Base-by-base conservation (phyloP, 2,329 filamentous ascomycete genomes). In the Aspergillus pseudotamarii region DNA sequence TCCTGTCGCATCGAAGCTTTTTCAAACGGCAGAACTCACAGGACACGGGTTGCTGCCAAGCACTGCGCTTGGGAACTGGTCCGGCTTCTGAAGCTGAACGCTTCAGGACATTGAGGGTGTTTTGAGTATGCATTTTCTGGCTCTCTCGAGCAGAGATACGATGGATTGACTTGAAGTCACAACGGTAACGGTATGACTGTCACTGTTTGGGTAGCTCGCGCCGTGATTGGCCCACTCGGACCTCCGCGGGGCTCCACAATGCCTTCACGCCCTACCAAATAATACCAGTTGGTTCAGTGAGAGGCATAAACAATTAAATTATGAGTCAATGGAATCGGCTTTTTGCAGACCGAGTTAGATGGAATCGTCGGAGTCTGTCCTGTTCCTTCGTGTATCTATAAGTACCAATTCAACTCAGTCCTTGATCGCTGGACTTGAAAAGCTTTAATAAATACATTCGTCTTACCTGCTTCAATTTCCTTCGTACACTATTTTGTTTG, bases 1-100 rank as follows among this genome's bases (percentile, higher is more conserved):
- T n/a, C 30, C 53, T 59, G 45, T 59, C 57, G 28, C 57, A 59
- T 16, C 57, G 57, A 46, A 59, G 12, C 57, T 59, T 59, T 36
- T 59, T 59, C 11, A 59, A 12, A n/a, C 57, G 57, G 45, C 57
- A 59, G 32, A 59, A 59, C 28, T 59, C 43, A 51, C 57, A 59
- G 32, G 57, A 59, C 57, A 46, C 57, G n/a, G 57, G 57, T 2
- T 53, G 57, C 34, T 59, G 57, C 57, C 57, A 59, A 23, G 57
- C 46, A 41, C 57, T 59, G 32, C 57, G 41, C 32, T 51, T 59
- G 30, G 54, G 34, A 6, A 11, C 34, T 57, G 30, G 38, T 1
- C 38, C 38, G 19, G 38, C 19, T 21, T 43, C 38, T 43, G 19
- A 0, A 43, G 38, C 10, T 21, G 38, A 43, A 21, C 38, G 38